Evolutionary conservation across 306 rosid species (phyloP), one percentile per base, ranked within the genome.

Genomic region (Lablab purpureus): DNA sequence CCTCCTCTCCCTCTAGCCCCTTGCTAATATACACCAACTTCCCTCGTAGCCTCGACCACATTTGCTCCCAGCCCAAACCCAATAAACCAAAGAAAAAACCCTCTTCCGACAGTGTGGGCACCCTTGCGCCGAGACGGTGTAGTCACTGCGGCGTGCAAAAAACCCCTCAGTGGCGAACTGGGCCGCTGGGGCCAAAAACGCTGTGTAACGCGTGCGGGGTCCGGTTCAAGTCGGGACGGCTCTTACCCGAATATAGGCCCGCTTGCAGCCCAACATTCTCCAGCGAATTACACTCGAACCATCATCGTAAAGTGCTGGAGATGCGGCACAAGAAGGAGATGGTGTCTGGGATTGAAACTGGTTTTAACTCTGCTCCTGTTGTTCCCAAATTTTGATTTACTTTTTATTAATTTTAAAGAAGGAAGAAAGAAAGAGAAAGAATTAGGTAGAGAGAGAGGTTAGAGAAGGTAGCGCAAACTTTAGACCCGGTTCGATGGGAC

Each of bases 121-220:
- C 25, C 15, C 51, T 32, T 17, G 59, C 89, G 10, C 86, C 91
- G 0, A 89, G 97, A 8, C 90, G 99, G 62, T 94, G 99, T 83
- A 91, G 88, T 71, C 99, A 94, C 76, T 92, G 99, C 78, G 97
- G 99, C 0, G 99, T 94, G 0, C 97, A 92, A 78, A 94, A 88
- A 84, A 94, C 99, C 28, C 99, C 99, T 1, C 99, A 94, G 87
- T 94, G 99, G 99, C 72, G 99, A 75, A 83, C 97, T 28, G 99
- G 99, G 0, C 99, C 99, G 0, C 90, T 87, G 0, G 99, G 99
- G n/a, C 92, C 97, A 7, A 92, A 92, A 46, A 92, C 97, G 0
- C 88, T 94, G 0, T 94, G 99, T 40, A 94, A 94, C 77, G 99
- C 99, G 0, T 94, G 99, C 4, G 97, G 97, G 10, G 99, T 94